phyloP scores from a whole-genome alignment of 2,329 filamentous ascomycete genomes.

The Fusarium sp. region DNA sequence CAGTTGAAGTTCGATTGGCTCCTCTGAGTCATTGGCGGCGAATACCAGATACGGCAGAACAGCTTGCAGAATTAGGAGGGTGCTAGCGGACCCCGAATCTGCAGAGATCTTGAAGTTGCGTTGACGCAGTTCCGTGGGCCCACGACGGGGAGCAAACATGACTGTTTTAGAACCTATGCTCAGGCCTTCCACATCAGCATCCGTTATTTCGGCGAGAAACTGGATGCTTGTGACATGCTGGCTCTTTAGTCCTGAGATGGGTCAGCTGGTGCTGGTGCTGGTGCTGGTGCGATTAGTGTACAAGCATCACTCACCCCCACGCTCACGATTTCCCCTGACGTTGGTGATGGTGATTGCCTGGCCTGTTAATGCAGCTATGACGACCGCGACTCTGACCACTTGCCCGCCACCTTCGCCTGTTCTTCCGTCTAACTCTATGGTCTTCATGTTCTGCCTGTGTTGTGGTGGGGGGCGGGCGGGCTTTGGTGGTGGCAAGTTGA shows the following conservation, averaged over 20 bases:
- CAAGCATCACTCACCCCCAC: slow-evolving; percentile 42
- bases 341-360: slow-evolving; percentile 63
- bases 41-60: slow-evolving; percentile 68
- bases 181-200: slow-evolving; percentile 61
- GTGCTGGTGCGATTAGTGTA: not conserved
- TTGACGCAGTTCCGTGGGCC: slow-evolving; percentile 51
- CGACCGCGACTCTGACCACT: slow-evolving; percentile 64
- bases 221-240: slow-evolving; percentile 67
- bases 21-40: slow-evolving; percentile 54
- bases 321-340: slow-evolving; percentile 63
- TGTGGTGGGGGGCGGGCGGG: not conserved
- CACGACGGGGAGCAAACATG: slow-evolving; percentile 55
- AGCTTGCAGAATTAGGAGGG: slow-evolving; percentile 67
- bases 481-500: slow-evolving; percentile 13
- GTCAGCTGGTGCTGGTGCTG: slow-evolving; percentile 11
- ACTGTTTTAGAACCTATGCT: slow-evolving; percentile 60
- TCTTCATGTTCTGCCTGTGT: slow-evolving; percentile 40
- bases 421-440: slow-evolving; percentile 62
- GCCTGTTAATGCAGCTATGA: slow-evolving; percentile 63
- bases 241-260: slow-evolving; percentile 62
- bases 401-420: slow-evolving; percentile 71
- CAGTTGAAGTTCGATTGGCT: slow-evolving; percentile 60
- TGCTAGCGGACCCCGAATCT: slow-evolving; percentile 61
- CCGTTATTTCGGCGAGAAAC: slow-evolving; percentile 62
- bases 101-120: slow-evolving; percentile 60